Evolutionary conservation across 805 yeast genomes (phyloP), one percentile per base, ranked within the genome.

Genomic region (Zygosaccharomyces lentus): DNA sequence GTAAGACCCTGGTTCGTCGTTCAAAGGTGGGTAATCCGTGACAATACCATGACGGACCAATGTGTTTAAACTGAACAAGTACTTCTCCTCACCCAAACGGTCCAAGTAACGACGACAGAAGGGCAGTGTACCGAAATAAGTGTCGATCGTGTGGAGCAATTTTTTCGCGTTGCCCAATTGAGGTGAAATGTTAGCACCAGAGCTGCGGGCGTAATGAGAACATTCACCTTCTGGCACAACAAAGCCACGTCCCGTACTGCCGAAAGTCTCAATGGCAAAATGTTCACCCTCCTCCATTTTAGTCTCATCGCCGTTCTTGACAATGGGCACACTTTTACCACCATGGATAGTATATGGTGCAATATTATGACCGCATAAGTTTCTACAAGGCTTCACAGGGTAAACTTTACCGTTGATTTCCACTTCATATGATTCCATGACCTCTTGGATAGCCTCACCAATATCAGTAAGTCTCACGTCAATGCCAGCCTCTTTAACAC

Each of bases 261-360:
- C 99, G 62, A 93, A 93, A 2, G 99, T 93, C 70, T 93, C 99
- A 61, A 93, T 91, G 50, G 99, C 99, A 73, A 87, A 91, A 2
- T 88, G 83, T 67, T 93, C 99, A 52, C 96, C 96, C 72, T 93
- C 99, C 67, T 93, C 99, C 96, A 93, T 91, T 75, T 91, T 91
- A 9, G 98, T 93, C 66, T 78, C 78, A 65, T 93, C 99, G 6
- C 89, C 91, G 59, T 87, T 87, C 59, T 90, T 84, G 29, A 93
- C 96, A 59, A 93, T 93, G 13, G 99, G 99, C 38, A 93, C 98
- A 21, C 95, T 82, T 67, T 93, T 93, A 52, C 96, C 97, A 34
- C 90, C 93, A 67, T 93, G 99, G 59, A 93, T 93, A 43, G 72
- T 74, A 68, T 74, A 90, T 46, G 83, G 90, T 21, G 78, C 82